These are phyloP conservation scores for Phaffia tasmanica DNA, from an alignment of 768 basidiomycete genomes.

Conservation along the genomic window DNA sequence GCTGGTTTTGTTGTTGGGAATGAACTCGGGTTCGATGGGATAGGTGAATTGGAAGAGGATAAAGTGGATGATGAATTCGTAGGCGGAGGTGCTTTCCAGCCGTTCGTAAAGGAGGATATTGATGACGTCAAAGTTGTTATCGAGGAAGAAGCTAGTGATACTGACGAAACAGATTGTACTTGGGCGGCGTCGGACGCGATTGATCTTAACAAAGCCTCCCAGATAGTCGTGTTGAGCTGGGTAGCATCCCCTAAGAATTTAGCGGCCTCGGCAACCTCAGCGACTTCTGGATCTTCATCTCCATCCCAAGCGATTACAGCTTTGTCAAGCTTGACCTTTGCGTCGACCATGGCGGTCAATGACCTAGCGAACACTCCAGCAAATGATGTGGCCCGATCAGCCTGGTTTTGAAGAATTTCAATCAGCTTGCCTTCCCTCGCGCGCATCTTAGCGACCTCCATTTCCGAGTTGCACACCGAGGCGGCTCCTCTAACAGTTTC, in stretches of 20 bases:
- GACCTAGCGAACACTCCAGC: slow-evolving; percentile 70
- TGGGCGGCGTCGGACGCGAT: slow-evolving; percentile 6
- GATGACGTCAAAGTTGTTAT: no score
- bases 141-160: no score
- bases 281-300: not conserved
- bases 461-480: slow-evolving; percentile 53
- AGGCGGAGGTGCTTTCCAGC: not conserved
- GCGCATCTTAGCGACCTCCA: slow-evolving; percentile 58
- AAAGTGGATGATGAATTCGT: not conserved
- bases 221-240: not conserved
- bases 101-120: no score
- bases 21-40: not conserved
- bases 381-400: slow-evolving; percentile 56
- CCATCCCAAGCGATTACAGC: not conserved
- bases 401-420: slow-evolving; percentile 54
- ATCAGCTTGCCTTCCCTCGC: slow-evolving; percentile 55
- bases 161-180: no score
- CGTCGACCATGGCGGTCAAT: slow-evolving; percentile 59
- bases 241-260: not conserved
- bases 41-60: not conserved
- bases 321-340: slow-evolving; percentile 32
- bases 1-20: no score
- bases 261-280: not conserved
- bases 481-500: slow-evolving; percentile 65
- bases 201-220: slow-evolving; percentile 10